Base-by-base conservation (phyloP, 2,329 filamentous ascomycete genomes). In the Penicillium freii region DNA sequence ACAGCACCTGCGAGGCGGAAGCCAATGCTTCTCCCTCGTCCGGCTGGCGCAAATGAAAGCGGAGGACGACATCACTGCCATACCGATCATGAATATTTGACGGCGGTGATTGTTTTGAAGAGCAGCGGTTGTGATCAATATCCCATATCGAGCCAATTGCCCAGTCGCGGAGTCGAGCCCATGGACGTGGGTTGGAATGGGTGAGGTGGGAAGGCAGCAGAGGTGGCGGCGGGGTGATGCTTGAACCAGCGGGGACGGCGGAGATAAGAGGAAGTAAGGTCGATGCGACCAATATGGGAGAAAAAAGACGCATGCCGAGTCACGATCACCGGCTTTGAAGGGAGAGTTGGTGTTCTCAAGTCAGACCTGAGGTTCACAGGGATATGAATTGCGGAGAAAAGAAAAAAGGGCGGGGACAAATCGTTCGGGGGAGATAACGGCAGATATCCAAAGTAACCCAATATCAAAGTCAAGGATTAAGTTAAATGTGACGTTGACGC, bases 61-160 rank as follows among this genome's bases (percentile, higher is more conserved):
- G 87, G 61, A 97, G 78, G 17, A 99, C 91, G n/a, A 96, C 82
- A 73, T 97, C 87, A 61, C 88, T 84, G 60, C 86, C 85, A 72
- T 96, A 96, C 58, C 79, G 77, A 33, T 80, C 76, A 31, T 75
- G 69, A 29, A 76, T 70, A 53, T 71, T 76, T 17, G 73, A 64
- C 2, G 78, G 77, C 1, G 73, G 70, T 19, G 64, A 58, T 42
- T 69, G 59, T 44, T 61, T 60, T 6, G 63, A 64, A 43, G 65
- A 61, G 15, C 66, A 64, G 40, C 66, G 63, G 5, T 73, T 58
- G 42, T 33, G 56, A 19, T 59, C 69, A 44, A 74, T 66, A 3
- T 69, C 70, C 78, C 78, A 80, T 57, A 80, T 69, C 4, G 69
- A 67, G 57, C 78, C 73, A 50, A 79, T 78, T 9, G 77, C 59